Percentiles rank a stretch among this genome's conserved stretches.
phyloP scores from a whole-genome alignment of 2,329 filamentous ascomycete species.

The Hortaea sp. region DNA sequence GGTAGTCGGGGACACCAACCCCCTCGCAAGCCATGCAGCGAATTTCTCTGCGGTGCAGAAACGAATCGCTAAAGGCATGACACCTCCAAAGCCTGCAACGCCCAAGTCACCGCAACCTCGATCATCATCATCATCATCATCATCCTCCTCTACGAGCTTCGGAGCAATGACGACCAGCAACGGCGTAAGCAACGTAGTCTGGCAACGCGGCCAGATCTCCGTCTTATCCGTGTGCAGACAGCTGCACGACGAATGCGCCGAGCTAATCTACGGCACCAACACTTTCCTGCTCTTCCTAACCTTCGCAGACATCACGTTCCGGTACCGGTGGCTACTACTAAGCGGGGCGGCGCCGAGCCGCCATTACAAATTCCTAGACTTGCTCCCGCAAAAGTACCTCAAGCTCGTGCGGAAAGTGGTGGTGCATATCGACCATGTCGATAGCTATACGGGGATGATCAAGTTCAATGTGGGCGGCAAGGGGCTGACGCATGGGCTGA shows the following conservation, averaged over 20 bases:
- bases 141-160: not conserved
- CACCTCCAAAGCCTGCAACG: slow-evolving; percentile 6
- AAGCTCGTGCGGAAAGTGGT: slow-evolving; percentile 31
- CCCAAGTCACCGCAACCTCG: not conserved
- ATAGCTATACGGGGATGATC: slow-evolving; percentile 42
- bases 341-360: slow-evolving; percentile 31
- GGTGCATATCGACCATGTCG: slow-evolving; percentile 38
- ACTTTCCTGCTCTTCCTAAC: slow-evolving; percentile 37
- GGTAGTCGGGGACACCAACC: slow-evolving; percentile 14
- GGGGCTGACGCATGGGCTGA: slow-evolving; percentile 34
- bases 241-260: slow-evolving; percentile 35
- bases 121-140: not conserved
- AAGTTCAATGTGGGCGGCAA: slow-evolving; percentile 41
- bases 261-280: slow-evolving; percentile 37
- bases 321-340: slow-evolving; percentile 34
- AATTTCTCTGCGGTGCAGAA: slow-evolving; percentile 24
- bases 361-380: slow-evolving; percentile 31
- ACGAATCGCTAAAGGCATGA: slow-evolving; percentile 16
- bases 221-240: slow-evolving; percentile 32
- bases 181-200: slow-evolving; percentile 23
- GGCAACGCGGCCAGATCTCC: slow-evolving; percentile 32
- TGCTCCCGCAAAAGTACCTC: slow-evolving; percentile 33
- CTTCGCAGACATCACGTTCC: slow-evolving; percentile 34
- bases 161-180: not conserved
- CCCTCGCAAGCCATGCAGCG: slow-evolving; percentile 17